Percentiles rank a stretch among this genome's conserved stretches.
Evolutionary conservation across 2,329 filamentous ascomycete species (phyloP).

Genomic region (Coniella vitis): DNA sequence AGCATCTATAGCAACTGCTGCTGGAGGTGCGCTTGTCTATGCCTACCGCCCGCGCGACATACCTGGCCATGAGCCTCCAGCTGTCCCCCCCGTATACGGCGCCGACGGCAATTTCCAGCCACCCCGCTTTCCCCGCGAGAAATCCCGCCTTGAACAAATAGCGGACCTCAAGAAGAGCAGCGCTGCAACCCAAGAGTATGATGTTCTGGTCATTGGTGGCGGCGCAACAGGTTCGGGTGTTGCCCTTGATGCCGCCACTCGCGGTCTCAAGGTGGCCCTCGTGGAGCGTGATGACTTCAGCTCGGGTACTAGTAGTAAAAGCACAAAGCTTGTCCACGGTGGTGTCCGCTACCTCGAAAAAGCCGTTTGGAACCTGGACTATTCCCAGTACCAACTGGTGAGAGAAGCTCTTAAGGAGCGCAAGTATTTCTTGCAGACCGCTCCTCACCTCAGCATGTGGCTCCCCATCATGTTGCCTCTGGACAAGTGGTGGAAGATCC

Average conservation of each 20-base stretch:
- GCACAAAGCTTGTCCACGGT: constrained; percentile 80
- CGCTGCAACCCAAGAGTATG: constrained; percentile 53
- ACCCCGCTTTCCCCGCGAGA: constrained; percentile 58
- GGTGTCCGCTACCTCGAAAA: constrained; percentile 83
- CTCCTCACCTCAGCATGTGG: constrained; percentile 73
- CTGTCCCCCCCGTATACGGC: constrained; percentile 63
- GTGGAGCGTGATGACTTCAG: constrained; percentile 82
- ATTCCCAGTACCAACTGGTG: constrained; percentile 74
- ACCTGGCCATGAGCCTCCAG: constrained; percentile 60
- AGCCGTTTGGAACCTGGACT: constrained; percentile 78
- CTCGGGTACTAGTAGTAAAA: constrained; percentile 77
- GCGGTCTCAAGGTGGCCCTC: constrained; percentile 71
- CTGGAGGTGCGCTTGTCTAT: constrained; percentile 41
- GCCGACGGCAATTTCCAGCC: constrained; percentile 61
- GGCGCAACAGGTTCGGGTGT: constrained; percentile 76
- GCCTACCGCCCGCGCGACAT: constrained; percentile 65
- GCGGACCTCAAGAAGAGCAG: constrained; percentile 47
- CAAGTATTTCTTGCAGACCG: constrained; percentile 76
- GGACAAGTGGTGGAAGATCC: constrained; percentile 77
- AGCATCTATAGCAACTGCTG: constrained; percentile 33
- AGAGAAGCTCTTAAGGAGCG: constrained; percentile 76
- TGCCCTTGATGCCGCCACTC: constrained; percentile 71
- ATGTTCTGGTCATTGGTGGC: constrained; percentile 71
- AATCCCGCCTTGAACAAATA: constrained; percentile 58
- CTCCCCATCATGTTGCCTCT: constrained; percentile 79